Base-by-base conservation (phyloP, 345 rosid species). In the Populus nigra region DNA sequence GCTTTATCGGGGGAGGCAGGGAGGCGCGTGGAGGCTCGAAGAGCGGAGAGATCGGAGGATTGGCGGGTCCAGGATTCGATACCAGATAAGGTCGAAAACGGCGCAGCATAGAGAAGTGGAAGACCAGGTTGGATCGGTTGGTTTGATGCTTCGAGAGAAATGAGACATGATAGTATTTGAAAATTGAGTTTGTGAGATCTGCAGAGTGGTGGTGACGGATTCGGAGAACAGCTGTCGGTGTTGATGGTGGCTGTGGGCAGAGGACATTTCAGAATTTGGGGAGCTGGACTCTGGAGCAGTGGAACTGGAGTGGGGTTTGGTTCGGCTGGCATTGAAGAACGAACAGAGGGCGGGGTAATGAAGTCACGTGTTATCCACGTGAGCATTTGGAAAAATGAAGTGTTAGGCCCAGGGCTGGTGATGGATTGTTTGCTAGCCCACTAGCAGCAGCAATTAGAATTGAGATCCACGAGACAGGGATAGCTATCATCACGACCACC, bases 31-130 rank as follows among this genome's bases (percentile, higher is more conserved):
- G 86, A 78, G 39, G 92, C 90, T 62, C 97, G 94, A 0, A 89
- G 86, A 22, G 97, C 89, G 63, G 93, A 86, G 80, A 90, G 89
- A 66, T 89, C 92, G 61, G 87, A 84, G 72, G 96, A 81, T 57
- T 93, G 99, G 75, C 94, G 93, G 25, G 97, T 93, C 99, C 96
- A 92, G 74, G 93, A 91, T 29, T 93, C 97, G 86, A 95, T 92
- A 73, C 99, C 99, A 93, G 83, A 85, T 55, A 75, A 95, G 94
- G 84, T 93, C 97, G 83, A 93, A 92, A 65, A 93, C 86, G 27
- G 89, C 89, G 90, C 84, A 91, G 86, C 97, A 93, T 63, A 88
- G 83, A 65, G 92, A 86, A 75, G 89, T 83, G 81, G 98, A 96
- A 73, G 95, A 91, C 97, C 97, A 96, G 23, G 97, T 89, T 5